phyloP scores from a whole-genome alignment of 169 alveolate species.

The Plasmodium malariae region DNA sequence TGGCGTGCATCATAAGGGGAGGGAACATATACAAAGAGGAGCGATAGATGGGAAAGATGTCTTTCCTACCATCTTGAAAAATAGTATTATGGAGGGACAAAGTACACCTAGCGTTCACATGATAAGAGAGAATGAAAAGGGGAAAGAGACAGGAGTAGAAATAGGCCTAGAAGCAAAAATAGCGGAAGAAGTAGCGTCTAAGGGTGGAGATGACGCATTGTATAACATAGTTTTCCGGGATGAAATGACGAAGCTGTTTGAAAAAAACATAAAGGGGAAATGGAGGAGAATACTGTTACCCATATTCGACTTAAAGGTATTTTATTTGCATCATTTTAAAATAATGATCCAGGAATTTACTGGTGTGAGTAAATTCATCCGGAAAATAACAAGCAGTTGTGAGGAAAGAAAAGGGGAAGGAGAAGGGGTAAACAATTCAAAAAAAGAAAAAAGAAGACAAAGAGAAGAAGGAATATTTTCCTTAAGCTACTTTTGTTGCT shows the following conservation, averaged over 20 bases:
- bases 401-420: neutral
- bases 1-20: no score
- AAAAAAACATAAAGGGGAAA: slow-evolving; percentile 45
- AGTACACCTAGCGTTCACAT: no score
- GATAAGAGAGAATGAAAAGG: neutral
- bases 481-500: slow-evolving; percentile 44
- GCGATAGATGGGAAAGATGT: neutral
- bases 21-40: no score
- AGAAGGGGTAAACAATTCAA: neutral
- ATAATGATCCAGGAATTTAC: slow-evolving; percentile 50
- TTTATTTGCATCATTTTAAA: slow-evolving; percentile 35
- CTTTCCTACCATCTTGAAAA: neutral
- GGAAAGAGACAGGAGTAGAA: neutral
- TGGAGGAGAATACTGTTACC: slow-evolving; percentile 59
- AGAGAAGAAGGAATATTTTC: neutral
- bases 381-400: no score
- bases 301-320: slow-evolving; percentile 23
- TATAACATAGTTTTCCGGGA: slow-evolving; percentile 3
- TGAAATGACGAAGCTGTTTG: slow-evolving; percentile 29
- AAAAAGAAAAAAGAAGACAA: neutral
- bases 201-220: neutral
- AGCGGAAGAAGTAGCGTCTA: no score
- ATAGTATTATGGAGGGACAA: no score
- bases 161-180: no score
- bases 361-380: slow-evolving; percentile 20